Base-by-base conservation (phyloP, 1,284 basidiomycete species). In the Coniferiporia sulphurascens region DNA sequence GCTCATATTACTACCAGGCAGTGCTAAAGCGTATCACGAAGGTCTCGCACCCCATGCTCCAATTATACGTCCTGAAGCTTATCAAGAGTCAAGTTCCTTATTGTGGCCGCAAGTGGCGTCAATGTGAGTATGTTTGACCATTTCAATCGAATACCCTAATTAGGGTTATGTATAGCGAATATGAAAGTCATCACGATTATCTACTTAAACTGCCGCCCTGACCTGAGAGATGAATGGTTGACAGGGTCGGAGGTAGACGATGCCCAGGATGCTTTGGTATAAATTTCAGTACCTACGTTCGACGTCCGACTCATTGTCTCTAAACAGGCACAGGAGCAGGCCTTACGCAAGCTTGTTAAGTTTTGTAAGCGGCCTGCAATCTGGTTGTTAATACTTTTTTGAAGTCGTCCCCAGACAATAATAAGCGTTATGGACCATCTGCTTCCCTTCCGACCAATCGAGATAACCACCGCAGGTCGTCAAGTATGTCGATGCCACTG, bases 111-210 rank as follows among this genome's bases (percentile, higher is more conserved):
- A 98, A 98, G 76, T 99, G 97, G 97, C 81, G 96, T 53, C 95
- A 98, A 77, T 91, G 95, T 95, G 73, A 69, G 84, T 70, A 46
- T 17, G 46, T 35, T 54, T 35, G 3, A 17, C 27, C 55, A 54
- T 45, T 32, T 38, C 51, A n/a, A 32, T 60, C 48, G 19, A 3
- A 9, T 17, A 27, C 61, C 34, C 58, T 66, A 41, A 66, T 50
- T 50, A 38, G 55, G 22, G 45, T 56, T 34, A 52, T 46, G 54
- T 59, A 27, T 68, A 96, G 93, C 91, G 22, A 99, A 99, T 71
- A 99, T 99, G 97, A 97, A 98, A 74, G 92, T 98, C 62, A 99
- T 99, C 69, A 99, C 97, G 3, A 89, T 93, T 34, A 98, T 99
- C 65, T 99, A 99, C 72, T 79, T 99, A 61, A 97, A 98, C 69